Base-by-base conservation (phyloP, 441 rosid genomes). In the Euphorbia schlechtendalii region DNA sequence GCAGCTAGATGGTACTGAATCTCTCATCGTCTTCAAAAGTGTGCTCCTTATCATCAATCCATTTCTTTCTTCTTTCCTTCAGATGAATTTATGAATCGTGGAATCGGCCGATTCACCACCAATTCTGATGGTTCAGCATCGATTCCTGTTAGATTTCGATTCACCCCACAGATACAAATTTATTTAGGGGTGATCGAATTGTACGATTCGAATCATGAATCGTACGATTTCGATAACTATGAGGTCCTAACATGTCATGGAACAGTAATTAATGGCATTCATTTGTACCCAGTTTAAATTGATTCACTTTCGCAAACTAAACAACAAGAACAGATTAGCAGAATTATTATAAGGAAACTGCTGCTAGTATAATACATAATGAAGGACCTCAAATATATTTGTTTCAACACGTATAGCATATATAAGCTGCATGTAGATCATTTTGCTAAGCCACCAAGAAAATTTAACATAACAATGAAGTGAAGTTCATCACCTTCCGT, bases 401-500 rank as follows among this genome's bases (percentile, higher is more conserved):
- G 18, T 17, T 17, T 18, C 3, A n/a, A 43, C 9, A 2, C 25
- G 13, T 11, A 25, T 4, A 25, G 55, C 6, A 27, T 14, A 2
- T 14, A 45, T 2, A 45, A 46, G 22, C 18, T 3, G 15, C 24
- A 56, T 30, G 30, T 30, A 6, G 4, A 3, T 65, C 10, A 59
- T 24, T 63, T 55, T 48, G 43, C 64, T 36, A 0, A 54, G 43
- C 51, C 25, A 14, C 17, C 22, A n/a, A n/a, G n/a, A n/a, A 11
- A 46, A 66, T 15, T 22, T 5, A 32, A 56, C 8, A 5, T 48
- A 14, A 40, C 54, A 25, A 9, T 8, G 9, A 25, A 63, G 21
- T 18, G 22, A 67, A 59, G n/a, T 11, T 4, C 34, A 69, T 71
- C 77, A 91, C 99, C 99, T 85, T 83, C 82, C 92, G 66, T 76